Conservation (phyloP, 805 yeast species). For the Candida nemodendra region DNA sequence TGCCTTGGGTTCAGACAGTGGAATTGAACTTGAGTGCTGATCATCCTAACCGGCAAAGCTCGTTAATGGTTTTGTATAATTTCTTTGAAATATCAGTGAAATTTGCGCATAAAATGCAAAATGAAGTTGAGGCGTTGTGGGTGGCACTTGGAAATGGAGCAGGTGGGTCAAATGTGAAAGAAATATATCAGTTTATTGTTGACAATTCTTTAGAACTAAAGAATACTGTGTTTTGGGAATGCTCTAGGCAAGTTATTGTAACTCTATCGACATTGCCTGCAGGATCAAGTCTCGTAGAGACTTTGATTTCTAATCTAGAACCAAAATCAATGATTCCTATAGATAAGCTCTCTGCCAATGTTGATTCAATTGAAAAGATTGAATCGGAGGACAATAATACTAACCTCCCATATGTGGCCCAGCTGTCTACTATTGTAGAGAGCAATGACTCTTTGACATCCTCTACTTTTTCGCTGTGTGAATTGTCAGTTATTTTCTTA, state of each 20-base stretch:
- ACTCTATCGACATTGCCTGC: constrained; percentile 58
- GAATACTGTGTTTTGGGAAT: constrained; percentile 72
- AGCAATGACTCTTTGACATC: constrained; percentile 41
- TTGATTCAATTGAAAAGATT: constrained; percentile 10
- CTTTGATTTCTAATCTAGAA: constrained; percentile 65
- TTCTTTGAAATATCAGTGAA: constrained; percentile 81
- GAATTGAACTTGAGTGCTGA: constrained; percentile 46
- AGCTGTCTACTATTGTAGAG: constrained; percentile 57
- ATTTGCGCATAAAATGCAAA: constrained; percentile 69
- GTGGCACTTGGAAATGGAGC: constrained; percentile 82
- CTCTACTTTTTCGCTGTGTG: constrained; percentile 83
- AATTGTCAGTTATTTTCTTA: constrained; percentile 77
- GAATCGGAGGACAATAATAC: constrained; percentile 11
- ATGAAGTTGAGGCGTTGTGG: constrained; percentile 94
- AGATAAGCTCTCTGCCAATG: constrained; percentile 14
- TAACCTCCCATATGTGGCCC: constrained; percentile 78
- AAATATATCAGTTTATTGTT: constrained; percentile 68
- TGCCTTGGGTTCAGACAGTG: constrained; percentile 92
- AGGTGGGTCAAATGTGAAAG: constrained; percentile 65
- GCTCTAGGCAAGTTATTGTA: constrained; percentile 77
- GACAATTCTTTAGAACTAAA: constrained; percentile 66
- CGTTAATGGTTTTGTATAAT: constrained; percentile 73
- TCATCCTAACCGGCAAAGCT: constrained; percentile 37
- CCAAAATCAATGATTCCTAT: constrained; percentile 88
- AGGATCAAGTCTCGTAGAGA: constrained; percentile 56